Conservation (phyloP, 305 asterid species). For the Fraxinus latifolia region DNA sequence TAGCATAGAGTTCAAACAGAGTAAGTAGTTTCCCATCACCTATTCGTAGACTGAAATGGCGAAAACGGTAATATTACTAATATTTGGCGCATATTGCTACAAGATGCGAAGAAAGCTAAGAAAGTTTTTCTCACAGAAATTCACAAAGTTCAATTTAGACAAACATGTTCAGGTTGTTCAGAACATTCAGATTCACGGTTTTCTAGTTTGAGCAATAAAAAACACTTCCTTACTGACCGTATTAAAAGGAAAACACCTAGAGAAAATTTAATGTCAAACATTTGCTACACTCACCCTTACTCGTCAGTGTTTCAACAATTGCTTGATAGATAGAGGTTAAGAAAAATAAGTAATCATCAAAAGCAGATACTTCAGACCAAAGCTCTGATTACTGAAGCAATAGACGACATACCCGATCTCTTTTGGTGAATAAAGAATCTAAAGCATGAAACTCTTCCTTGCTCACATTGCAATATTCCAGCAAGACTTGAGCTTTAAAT, state of each 20-base stretch:
- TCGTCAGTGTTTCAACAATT: background rate
- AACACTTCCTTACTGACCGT: background rate
- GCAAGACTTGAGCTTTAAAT: constrained; percentile 31
- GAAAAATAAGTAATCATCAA: background rate
- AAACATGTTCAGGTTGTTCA: background rate
- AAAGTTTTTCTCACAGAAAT: background rate
- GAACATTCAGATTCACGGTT: background rate
- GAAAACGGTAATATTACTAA: background rate
- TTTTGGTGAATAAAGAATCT: constrained; percentile 30
- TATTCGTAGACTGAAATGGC: background rate
- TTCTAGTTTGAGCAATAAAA: background rate
- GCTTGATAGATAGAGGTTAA: background rate
- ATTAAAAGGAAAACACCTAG: background rate
- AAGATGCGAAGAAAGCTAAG: constrained; percentile 1
- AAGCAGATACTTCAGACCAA: background rate
- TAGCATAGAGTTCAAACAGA: background rate
- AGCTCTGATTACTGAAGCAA: background rate
- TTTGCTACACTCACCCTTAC: background rate
- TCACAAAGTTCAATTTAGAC: background rate
- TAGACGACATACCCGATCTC: constrained; percentile 33
- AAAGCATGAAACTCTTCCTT: constrained; percentile 44
- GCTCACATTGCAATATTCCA: constrained; percentile 47
- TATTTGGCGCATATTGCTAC: constrained; percentile 4
- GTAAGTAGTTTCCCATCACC: background rate
- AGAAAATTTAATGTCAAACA: background rate